phyloP scores from a whole-genome alignment of 164 flowering plant species.

The Sextonia rubra region DNA sequence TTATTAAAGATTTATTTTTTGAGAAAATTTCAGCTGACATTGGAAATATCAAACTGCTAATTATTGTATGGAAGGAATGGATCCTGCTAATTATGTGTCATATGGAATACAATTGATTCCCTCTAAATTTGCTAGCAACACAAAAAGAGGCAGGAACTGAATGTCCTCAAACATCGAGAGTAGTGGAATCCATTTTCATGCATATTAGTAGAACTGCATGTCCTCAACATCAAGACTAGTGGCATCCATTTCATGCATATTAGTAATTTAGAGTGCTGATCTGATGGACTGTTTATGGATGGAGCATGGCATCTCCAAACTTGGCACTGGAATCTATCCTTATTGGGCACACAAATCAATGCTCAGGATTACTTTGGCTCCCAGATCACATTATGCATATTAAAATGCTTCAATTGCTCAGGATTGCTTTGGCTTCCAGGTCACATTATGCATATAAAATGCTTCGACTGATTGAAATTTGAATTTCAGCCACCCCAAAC shows the following conservation, averaged over 20 bases:
- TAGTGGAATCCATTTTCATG: too few species aligned
- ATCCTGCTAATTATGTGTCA: neutral
- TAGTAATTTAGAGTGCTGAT: neutral
- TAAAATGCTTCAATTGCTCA: neutral
- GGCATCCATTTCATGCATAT: neutral
- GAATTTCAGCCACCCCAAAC: neutral
- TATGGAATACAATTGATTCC: neutral
- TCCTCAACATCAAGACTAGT: neutral
- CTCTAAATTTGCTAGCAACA: too few species aligned
- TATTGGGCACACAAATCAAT: neutral
- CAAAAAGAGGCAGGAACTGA: too few species aligned
- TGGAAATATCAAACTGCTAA: neutral
- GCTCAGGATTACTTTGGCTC: neutral
- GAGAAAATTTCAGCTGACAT: neutral
- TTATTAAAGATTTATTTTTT: neutral
- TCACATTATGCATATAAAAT: neutral
- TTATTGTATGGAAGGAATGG: neutral
- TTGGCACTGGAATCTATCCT: too few species aligned
- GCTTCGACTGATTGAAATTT: neutral
- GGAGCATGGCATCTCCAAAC: too few species aligned
- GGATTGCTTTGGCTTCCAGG: neutral
- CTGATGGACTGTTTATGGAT: too few species aligned
- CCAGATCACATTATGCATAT: neutral
- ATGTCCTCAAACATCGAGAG: too few species aligned
- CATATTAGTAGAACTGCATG: neutral